Percentiles rank a stretch among this genome's conserved stretches.
Evolutionary conservation across 1,284 basidiomycete species (phyloP).

Genomic region (Moesziomyces globuligerus): DNA sequence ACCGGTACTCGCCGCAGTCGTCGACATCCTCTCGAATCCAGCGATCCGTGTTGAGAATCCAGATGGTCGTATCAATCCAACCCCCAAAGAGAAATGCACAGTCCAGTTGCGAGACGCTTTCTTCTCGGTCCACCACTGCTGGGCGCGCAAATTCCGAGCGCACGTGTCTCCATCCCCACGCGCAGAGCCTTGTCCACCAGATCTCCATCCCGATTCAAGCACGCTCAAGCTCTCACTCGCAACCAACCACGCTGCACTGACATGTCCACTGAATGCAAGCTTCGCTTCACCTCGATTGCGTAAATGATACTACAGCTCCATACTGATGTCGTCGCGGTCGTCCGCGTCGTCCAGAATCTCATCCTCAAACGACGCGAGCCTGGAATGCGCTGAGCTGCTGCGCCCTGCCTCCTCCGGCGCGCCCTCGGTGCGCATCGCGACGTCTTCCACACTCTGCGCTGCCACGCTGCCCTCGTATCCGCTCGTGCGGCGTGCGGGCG

Average conservation of each 20-base stretch:
- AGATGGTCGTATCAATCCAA: neutral
- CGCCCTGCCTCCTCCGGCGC: constrained; percentile 15
- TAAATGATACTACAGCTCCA: constrained; percentile 33
- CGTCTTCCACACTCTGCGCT: constrained; percentile 21
- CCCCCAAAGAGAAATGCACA: too few species aligned
- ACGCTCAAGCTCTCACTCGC: too few species aligned
- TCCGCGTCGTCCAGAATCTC: constrained; percentile 25
- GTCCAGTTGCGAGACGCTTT: too few species aligned
- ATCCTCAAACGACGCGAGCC: constrained; percentile 22
- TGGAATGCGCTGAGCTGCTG: constrained; percentile 13
- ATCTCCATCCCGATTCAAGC: neutral
- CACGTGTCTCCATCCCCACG: too few species aligned
- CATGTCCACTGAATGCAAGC: too few species aligned
- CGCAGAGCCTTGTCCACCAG: too few species aligned
- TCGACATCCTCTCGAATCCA: constrained; percentile 1
- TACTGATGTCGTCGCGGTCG: constrained; percentile 33
- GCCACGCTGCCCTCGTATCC: constrained; percentile 13
- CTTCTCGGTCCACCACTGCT: too few species aligned
- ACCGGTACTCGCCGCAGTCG: constrained; percentile 1
- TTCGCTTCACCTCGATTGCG: too few species aligned
- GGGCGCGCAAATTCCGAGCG: too few species aligned
- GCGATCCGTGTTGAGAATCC: too few species aligned
- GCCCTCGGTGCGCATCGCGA: constrained; percentile 26
- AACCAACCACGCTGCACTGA: too few species aligned
- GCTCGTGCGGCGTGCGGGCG: constrained; percentile 25